Conservation (phyloP, 495 filamentous ascomycete species). For the Neurospora sp. region DNA sequence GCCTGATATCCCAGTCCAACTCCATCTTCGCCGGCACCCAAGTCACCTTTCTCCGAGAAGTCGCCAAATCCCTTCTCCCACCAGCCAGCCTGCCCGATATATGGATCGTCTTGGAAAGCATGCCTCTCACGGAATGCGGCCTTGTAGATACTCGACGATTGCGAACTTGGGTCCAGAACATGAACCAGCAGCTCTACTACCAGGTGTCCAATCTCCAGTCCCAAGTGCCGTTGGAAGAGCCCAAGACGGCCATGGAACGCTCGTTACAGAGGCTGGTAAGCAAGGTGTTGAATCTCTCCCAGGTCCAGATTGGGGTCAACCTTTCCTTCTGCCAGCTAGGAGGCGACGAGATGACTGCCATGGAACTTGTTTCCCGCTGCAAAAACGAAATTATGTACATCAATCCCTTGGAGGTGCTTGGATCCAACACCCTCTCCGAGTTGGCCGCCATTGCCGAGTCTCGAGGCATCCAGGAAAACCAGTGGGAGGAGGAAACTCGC, state of each 20-base stretch:
- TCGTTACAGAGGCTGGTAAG: conserved; percentile 29
- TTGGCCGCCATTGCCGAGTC: conserved; percentile 27
- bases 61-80: conserved; percentile 17
- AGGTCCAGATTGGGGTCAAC: conserved; percentile 32
- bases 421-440: conserved; percentile 20
- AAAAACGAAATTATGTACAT: conserved; percentile 32
- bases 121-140: conserved; percentile 31
- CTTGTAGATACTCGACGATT: conserved; percentile 32
- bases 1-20: conserved; percentile 27
- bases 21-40: conserved; percentile 28
- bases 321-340: conserved; percentile 33
- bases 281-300: conserved; percentile 27
- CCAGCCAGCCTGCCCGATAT: conserved; percentile 25
- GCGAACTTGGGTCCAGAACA: conserved; percentile 41
- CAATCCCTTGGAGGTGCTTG: conserved; percentile 17
- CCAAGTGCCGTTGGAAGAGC: conserved; percentile 23
- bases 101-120: conserved; percentile 35
- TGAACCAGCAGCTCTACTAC: conserved; percentile 33
- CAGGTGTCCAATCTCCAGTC: conserved; percentile 32
- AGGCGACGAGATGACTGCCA: conserved; percentile 34
- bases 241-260: conserved; percentile 27
- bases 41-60: conserved; percentile 23
- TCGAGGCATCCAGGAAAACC: conserved; percentile 21
- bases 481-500: conserved; percentile 27
- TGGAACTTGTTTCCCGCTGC: conserved; percentile 27